Evolutionary conservation across 1,284 basidiomycete species (phyloP).

Genomic region (Cronartium quercuum): DNA sequence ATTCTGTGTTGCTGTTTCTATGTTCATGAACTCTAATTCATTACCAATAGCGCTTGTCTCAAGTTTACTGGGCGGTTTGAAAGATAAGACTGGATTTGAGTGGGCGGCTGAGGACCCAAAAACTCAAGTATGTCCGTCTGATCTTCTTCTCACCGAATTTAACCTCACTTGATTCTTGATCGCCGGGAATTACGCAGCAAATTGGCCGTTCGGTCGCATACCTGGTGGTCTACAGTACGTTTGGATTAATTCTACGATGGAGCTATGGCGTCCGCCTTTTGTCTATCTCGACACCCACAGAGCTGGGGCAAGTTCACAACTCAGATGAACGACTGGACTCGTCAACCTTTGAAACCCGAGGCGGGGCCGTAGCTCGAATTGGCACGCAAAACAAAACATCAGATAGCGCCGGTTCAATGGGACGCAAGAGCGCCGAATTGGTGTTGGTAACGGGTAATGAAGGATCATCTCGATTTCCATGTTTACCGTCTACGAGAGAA

Average conservation of each 20-base stretch:
- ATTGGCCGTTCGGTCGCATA: conserved; percentile 45
- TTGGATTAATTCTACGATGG: conserved; percentile 53
- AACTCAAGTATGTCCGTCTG: conserved; percentile 36
- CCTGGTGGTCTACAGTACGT: conserved; percentile 51
- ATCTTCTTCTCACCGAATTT: not conserved
- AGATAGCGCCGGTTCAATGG: not conserved
- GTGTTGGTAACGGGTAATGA: not conserved
- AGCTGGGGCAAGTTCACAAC: not conserved
- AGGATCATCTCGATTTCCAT: not conserved
- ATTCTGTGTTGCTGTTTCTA: conserved; percentile 49
- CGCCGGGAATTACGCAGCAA: conserved; percentile 1
- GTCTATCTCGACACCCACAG: conserved; percentile 42
- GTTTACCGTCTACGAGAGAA: too few relatives aligned
- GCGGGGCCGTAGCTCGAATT: too few relatives aligned
- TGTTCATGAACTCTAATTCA: conserved; percentile 45
- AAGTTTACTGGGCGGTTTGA: conserved; percentile 50
- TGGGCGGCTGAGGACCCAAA: conserved; percentile 46
- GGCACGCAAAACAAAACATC: not conserved
- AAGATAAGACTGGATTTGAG: conserved; percentile 40
- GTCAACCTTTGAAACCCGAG: too few relatives aligned
- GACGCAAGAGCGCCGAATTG: not conserved
- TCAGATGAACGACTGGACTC: too few relatives aligned
- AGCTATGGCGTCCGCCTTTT: conserved; percentile 51
- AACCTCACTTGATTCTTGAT: not conserved
- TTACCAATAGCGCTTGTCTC: conserved; percentile 53